Evolutionary conservation across 2,329 filamentous ascomycete species (phyloP), one percentile per base, ranked within the genome.

Genomic region (Ophiostoma australiae): DNA sequence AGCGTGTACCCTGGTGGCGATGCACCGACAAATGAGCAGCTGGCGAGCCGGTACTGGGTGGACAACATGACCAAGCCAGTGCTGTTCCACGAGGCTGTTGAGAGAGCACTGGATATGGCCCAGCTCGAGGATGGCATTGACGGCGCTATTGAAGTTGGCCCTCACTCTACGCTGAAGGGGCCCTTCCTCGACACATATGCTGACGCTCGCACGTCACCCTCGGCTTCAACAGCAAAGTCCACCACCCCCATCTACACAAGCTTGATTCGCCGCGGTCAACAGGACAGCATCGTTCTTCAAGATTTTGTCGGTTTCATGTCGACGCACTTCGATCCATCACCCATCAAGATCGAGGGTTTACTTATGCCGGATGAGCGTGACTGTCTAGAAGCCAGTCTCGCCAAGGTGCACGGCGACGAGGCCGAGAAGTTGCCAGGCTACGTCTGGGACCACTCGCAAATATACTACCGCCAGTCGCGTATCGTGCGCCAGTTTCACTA

Each of bases 221-320:
- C 73, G 39, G 48, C 72, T 20, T 72, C 77, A 52, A 73, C 72
- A 48, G 61, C 71, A 17, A 74, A 72, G 13, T 39, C 61, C 2
- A 70, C 70, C 33, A 81, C 39, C 0, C 65, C 79, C 0, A 77
- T 77, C 0, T 82, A 82, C 72, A 73, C 74, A 0, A 78, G 79
- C 1, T 41, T 80, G 0, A 76, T 82, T 0, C 71, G 75, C 10
- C 75, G 81, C 31, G 76, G 76, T 0, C 73, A 75, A 23, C 76
- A 78, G 11, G 79, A 79, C 27, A 74, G 75, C 1, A 41, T 76
- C 3, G 76, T 78, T 0, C 76, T 81, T 27, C 75, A 78, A 1
- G 72, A 79, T 0, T 80, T 80, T 44, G 73, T 81, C 1, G 79
- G 78, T 5, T 78, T 76, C 72, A 76, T 79, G 67, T 79, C 79